Base-by-base conservation (phyloP, 2,329 filamentous ascomycete species). In the Fusarium secorum region DNA sequence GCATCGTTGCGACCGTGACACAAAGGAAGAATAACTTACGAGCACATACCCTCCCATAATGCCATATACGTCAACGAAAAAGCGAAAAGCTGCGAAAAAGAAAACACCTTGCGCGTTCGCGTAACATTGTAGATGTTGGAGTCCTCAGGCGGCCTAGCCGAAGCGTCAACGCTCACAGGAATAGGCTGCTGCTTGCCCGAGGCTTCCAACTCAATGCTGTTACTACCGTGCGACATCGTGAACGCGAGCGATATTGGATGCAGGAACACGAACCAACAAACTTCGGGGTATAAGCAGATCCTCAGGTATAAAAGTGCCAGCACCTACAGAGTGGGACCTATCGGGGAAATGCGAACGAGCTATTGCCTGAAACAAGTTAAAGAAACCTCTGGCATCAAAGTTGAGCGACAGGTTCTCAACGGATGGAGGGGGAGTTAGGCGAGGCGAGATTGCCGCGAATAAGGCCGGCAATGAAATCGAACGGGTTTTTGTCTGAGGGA, bases 41-140 rank as follows among this genome's bases (percentile, higher is more conserved):
- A 70, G 70, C 72, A 75, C 71, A 75, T 75, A 22, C 73, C 73
- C 26, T 75, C 73, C 73, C 73, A 75, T 24, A 75, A 26, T 36
- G 73, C 58, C 73, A 75, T 75, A 18, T 75, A 75, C 1, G 73
- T 74, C 35, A 75, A 49, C 1, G 73, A 75, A 45, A 75, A 75
- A 15, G 73, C 73, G 60, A 75, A 75, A 20, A 75, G 53, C 42
- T 75, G 73, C 3, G 71, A 75, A 35, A 71, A 71, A 3, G 73
- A 75, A 51, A 75, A 75, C 10, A 75, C 73, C 7, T 71, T 73
- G 1, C 71, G 70, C 17, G 73, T 75, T 10, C 73, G 58, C 0
- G 73, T 75, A n/a, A 73, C 70, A 46, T 63, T 70, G 45, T 75
- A 71, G 7, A 75, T 64, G 7, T 64, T 65, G 7, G 41, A 41